A percentile compares a stretch with the other conserved stretches of the same genome.
These are phyloP conservation scores for Talaromyces rugulosus DNA, from an alignment of 2,329 filamentous ascomycete species.

Conservation along the genomic window DNA sequence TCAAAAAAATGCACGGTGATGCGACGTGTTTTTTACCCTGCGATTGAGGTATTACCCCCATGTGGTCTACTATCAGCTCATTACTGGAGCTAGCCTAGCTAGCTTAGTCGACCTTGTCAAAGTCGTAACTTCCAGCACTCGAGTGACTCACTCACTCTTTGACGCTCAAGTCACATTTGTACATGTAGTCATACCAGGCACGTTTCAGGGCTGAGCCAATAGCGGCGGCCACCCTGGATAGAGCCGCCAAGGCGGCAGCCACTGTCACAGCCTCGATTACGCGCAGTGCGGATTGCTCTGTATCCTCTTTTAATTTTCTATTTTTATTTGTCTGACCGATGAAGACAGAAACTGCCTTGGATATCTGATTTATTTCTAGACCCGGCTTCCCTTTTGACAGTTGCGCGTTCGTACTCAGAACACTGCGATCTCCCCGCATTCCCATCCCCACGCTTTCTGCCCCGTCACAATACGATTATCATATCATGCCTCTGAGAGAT, in stretches of 20 bases:
- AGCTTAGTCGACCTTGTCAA: not conserved
- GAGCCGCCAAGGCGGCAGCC: not conserved
- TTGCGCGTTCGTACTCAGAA: not conserved
- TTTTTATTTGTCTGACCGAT: not conserved
- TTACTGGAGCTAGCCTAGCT: not conserved
- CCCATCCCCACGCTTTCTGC: not conserved
- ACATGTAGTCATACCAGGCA: not conserved
- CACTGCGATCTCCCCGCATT: not conserved
- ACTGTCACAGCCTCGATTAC: not conserved
- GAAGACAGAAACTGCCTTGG: not conserved
- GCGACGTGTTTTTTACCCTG: not conserved
- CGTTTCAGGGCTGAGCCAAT: not conserved
- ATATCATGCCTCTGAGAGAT: conserved; percentile 56
- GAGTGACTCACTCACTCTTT: not conserved
- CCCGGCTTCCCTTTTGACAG: not conserved
- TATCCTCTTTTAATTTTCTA: not conserved
- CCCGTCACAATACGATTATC: not conserved
- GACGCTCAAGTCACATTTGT: not conserved
- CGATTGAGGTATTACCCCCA: not conserved
- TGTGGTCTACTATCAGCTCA: not conserved
- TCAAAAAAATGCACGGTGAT: not conserved
- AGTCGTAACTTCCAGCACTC: not conserved
- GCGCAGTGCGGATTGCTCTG: not conserved
- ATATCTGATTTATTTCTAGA: not conserved
- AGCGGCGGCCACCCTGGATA: not conserved